Evolutionary conservation across 371 early-diverging fungal species (phyloP).

Genomic region (Mucor saturninus): DNA sequence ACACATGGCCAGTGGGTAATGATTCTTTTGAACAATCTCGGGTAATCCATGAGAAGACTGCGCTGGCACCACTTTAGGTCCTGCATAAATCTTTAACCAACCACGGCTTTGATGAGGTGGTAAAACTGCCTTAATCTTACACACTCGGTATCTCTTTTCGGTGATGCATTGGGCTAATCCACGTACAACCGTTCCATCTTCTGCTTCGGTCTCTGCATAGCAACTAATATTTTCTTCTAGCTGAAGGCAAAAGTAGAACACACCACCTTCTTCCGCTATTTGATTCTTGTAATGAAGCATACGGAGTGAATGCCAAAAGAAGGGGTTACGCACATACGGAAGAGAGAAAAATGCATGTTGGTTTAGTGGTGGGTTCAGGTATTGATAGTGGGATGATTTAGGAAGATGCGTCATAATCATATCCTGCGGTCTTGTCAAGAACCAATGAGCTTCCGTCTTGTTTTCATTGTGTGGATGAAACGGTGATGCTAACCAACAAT

Average conservation of each 20-base stretch:
- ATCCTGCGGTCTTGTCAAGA: conserved; percentile 42
- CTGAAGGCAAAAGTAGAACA: conserved; percentile 19
- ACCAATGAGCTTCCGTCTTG: conserved; percentile 48
- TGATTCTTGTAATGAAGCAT: conserved; percentile 23
- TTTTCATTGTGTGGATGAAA: conserved; percentile 39
- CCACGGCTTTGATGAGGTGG: conserved; percentile 38
- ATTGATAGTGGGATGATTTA: conserved; percentile 31
- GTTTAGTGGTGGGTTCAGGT: conserved; percentile 37
- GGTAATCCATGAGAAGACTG: conserved; percentile 5
- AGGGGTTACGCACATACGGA: conserved; percentile 44
- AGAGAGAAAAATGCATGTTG: conserved; percentile 36
- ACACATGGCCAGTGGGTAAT: conserved; percentile 41
- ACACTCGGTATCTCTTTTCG: conserved; percentile 23
- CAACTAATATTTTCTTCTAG: conserved; percentile 28
- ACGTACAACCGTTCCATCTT: conserved; percentile 19
- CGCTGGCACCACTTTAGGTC: conserved; percentile 23
- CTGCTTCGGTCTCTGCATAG: conserved; percentile 43
- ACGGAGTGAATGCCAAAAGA: conserved; percentile 37
- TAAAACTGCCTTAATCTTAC: conserved; percentile 49
- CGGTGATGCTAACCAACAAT: conserved; percentile 65
- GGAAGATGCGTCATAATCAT: conserved; percentile 54
- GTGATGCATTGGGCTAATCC: conserved; percentile 44
- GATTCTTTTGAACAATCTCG: conserved; percentile 20
- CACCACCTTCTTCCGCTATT: conserved; percentile 1
- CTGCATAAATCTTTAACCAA: conserved; percentile 53